Evolutionary conservation across 495 filamentous ascomycete genomes (phyloP).

Genomic region (Aspergillus funiculosus): DNA sequence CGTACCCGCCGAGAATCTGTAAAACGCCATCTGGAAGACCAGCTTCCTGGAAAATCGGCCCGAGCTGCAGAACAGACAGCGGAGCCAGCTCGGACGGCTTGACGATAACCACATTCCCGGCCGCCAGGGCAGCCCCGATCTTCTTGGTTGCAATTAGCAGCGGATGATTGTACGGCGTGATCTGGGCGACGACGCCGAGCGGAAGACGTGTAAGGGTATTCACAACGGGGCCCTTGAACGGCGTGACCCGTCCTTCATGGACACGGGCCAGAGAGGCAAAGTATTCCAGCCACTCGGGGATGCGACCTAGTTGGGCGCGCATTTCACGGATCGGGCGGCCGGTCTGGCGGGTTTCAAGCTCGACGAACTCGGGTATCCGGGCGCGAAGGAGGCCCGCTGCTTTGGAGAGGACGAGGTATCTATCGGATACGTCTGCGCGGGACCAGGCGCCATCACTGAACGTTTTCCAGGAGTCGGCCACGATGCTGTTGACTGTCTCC

Average conservation of each 20-base stretch:
- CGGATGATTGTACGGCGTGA: conserved; percentile 63
- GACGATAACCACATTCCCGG: conserved; percentile 56
- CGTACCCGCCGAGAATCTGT: conserved; percentile 52
- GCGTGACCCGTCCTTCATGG: conserved; percentile 55
- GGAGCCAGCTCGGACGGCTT: conserved; percentile 60
- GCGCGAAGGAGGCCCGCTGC: conserved; percentile 47
- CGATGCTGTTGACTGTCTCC: conserved; percentile 41
- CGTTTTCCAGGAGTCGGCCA: conserved; percentile 40
- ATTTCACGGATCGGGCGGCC: conserved; percentile 60
- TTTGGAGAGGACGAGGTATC: conserved; percentile 52
- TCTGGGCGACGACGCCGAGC: conserved; percentile 57
- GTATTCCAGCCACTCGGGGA: conserved; percentile 61
- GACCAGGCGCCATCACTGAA: conserved; percentile 57
- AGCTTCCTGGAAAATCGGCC: conserved; percentile 45
- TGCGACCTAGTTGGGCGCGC: conserved; percentile 55
- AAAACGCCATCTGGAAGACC: conserved; percentile 54
- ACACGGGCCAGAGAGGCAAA: conserved; percentile 54
- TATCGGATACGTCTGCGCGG: conserved; percentile 44
- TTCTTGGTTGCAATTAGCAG: conserved; percentile 61
- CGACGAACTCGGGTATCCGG: conserved; percentile 46
- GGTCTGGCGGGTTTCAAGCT: conserved; percentile 55
- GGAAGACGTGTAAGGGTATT: conserved; percentile 56
- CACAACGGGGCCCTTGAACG: conserved; percentile 54
- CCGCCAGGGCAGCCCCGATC: conserved; percentile 54
- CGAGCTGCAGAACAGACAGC: conserved; percentile 49